phyloP scores from a whole-genome alignment of 1,284 basidiomycete species.

The Ustilago cynodontis region DNA sequence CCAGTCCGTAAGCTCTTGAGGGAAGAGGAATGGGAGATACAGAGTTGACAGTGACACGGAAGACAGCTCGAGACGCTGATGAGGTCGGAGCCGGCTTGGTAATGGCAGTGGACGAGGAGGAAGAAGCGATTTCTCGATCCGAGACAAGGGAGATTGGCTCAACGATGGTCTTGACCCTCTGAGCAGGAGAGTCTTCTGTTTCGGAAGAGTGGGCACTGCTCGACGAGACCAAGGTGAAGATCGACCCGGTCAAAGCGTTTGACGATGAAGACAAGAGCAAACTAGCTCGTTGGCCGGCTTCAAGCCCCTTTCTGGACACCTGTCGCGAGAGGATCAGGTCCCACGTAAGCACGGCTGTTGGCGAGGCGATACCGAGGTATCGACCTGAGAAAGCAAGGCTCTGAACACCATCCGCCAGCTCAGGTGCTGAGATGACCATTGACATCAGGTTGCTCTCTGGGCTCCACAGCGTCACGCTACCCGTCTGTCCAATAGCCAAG shows the following conservation, averaged over 20 bases:
- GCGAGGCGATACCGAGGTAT: constrained; percentile 49
- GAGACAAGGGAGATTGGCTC: constrained; percentile 41
- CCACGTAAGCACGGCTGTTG: constrained; percentile 53
- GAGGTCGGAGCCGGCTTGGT: constrained; percentile 12
- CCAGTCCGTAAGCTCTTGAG: constrained; percentile 12
- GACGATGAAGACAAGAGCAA: constrained; percentile 20
- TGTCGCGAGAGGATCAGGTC: constrained; percentile 60
- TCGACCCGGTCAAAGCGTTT: constrained; percentile 6
- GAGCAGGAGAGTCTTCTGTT: constrained; percentile 2
- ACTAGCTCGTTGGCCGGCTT: constrained; percentile 18
- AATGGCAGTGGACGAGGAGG: constrained; percentile 1
- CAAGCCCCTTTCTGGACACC: constrained; percentile 32
- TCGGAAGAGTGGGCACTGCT: not conserved
- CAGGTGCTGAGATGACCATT: constrained; percentile 74
- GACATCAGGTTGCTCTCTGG: constrained; percentile 78
- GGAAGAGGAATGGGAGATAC: constrained; percentile 32
- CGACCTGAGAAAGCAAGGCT: constrained; percentile 55
- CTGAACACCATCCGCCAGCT: constrained; percentile 34
- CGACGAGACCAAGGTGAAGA: constrained; percentile 32
- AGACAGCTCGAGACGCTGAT: constrained; percentile 6
- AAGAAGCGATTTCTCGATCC: constrained; percentile 32
- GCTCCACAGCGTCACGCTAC: constrained; percentile 83
- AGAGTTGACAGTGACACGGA: constrained; percentile 24
- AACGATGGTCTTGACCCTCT: constrained; percentile 29
- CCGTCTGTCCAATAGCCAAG: constrained; percentile 80